These are phyloP conservation scores for Excoecaria agallocha DNA, from an alignment of 345 rosid genomes.

Conservation along the genomic window DNA sequence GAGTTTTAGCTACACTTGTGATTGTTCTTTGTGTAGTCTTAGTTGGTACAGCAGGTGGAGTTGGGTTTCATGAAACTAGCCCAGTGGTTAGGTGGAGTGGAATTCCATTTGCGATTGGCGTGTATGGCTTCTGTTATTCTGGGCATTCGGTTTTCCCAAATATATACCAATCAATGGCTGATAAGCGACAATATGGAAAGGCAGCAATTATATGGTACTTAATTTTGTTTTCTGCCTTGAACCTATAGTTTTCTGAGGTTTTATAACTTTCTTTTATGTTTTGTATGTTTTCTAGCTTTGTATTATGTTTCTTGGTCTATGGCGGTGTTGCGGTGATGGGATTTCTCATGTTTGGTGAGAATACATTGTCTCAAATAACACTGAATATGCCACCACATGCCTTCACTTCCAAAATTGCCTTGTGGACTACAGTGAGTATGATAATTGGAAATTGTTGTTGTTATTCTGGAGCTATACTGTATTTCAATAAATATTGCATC, in stretches of 20 bases:
- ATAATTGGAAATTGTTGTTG: background rate
- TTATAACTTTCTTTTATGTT: background rate
- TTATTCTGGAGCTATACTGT: too few relatives aligned
- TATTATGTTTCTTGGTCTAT: constrained; percentile 54
- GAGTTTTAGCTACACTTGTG: constrained; percentile 67
- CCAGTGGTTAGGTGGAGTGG: constrained; percentile 72
- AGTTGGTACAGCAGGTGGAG: constrained; percentile 55
- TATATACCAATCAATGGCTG: constrained; percentile 96
- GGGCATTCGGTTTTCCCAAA: constrained; percentile 94
- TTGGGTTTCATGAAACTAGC: constrained; percentile 76
- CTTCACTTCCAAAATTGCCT: constrained; percentile 61
- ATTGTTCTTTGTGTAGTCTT: constrained; percentile 53
- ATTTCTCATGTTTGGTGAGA: constrained; percentile 78
- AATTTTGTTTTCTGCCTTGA: background rate
- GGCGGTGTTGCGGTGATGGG: constrained; percentile 85
- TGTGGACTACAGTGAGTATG: constrained; percentile 80
- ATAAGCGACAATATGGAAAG: constrained; percentile 67
- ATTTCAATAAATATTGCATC: too few relatives aligned
- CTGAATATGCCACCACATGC: constrained; percentile 71
- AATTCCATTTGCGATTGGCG: constrained; percentile 83
- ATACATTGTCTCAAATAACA: constrained; percentile 84
- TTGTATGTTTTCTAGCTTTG: constrained; percentile 54
- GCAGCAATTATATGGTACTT: constrained; percentile 59
- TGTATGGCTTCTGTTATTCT: constrained; percentile 73
- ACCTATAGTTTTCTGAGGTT: constrained; percentile 5